These are phyloP conservation scores for Eucommia ulmoides DNA, from an alignment of 257 asterid species.

Conservation along the genomic window DNA sequence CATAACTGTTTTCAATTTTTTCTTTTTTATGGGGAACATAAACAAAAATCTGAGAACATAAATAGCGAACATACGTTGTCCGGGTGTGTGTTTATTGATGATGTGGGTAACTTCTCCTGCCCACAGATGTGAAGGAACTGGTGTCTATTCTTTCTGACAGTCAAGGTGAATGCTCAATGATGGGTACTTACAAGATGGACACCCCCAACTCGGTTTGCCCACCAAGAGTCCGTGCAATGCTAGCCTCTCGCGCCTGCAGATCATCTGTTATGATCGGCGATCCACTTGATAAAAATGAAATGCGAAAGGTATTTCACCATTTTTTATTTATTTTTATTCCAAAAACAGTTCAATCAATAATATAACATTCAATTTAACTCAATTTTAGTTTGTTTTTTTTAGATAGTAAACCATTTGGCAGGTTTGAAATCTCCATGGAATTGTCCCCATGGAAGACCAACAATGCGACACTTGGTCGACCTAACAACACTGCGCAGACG, in stretches of 20 bases:
- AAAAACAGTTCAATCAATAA: no score
- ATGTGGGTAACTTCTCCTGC: no score
- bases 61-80: no score
- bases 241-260: conserved; percentile 96
- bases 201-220: conserved; percentile 79
- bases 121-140: conserved; percentile 85
- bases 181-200: conserved; percentile 66
- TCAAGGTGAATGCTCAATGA: conserved; percentile 72
- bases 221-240: conserved; percentile 79
- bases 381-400: conserved; percentile 13
- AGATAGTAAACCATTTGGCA: conserved; percentile 73
- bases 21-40: no score
- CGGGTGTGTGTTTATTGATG: no score
- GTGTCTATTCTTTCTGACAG: conserved; percentile 63
- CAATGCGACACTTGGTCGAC: conserved; percentile 96
- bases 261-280: conserved; percentile 91
- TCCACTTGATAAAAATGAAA: conserved; percentile 73
- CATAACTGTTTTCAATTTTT: no score
- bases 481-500: conserved; percentile 33
- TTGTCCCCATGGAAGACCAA: conserved; percentile 97
- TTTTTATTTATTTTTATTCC: no score
- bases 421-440: conserved; percentile 92
- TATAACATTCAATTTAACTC: no score
- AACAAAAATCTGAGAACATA: no score
- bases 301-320: conserved; percentile 73